Base-by-base conservation (phyloP, 1,139 yeast species). In the Candida albicans region DNA sequence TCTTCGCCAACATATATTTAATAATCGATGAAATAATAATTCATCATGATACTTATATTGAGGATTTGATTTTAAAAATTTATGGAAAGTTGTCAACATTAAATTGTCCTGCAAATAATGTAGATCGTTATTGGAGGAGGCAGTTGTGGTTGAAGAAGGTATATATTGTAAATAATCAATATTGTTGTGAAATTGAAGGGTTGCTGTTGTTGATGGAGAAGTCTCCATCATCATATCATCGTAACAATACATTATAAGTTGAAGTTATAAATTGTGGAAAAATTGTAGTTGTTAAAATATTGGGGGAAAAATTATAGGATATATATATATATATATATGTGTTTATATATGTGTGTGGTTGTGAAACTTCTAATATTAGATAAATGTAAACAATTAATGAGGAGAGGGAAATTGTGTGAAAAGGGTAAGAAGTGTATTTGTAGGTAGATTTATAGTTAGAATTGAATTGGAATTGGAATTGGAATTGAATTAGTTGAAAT, bases 1-100 rank as follows among this genome's bases (percentile, higher is more conserved):
- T 46, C 77, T 55, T 49, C 78, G 62, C 78, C 78, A 73, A 44
- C 75, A 64, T 3, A 65, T 62, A 51, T 73, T 73, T 39, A 60
- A 60, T 30, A 73, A 55, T 41, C 77, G 53, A 40, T 55, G 52
- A n/a, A 45, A 44, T n/a, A 48, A 41, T 35, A 48, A 49, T 32
- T 40, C 36, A 34, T 51, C 47, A 27, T 47, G 40, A 8, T 41
- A 10, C 29, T 42, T 48, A 18, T 48, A 48, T 32, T 50, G 48
- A 11, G 61, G 53, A 45, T 58, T 58, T 42, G 61, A 57, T 31
- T 58, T 48, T 26, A 47, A 37, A 31, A 44, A 50, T 34, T 57
- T 56, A 59, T 66, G 59, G 47, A 66, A 64, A 11, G 51, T 52
- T 37, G 55, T 53, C 31, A 64, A 52, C 22, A 4, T 18, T 18